Percentiles rank a stretch among this genome's conserved stretches.
Evolutionary conservation across 345 rosid genomes (phyloP).

Genomic region (Eucalyptus cloeziana): DNA sequence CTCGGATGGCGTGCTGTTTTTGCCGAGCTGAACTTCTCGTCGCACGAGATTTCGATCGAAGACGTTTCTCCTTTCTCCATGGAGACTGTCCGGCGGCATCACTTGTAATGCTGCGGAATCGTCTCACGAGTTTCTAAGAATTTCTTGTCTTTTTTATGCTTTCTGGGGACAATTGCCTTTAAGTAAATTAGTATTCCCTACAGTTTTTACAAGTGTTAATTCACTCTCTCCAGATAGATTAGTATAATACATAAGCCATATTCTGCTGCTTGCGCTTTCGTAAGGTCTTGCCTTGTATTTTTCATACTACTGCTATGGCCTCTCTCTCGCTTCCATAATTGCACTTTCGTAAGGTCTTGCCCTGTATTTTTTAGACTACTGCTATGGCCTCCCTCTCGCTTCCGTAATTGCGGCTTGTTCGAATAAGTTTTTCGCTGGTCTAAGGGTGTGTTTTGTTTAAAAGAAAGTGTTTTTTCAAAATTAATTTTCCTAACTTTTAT

Average conservation of each 20-base stretch:
- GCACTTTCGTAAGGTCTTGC: conserved; percentile 98
- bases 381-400: neutral
- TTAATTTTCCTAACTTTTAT: too few species aligned
- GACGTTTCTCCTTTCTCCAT: too few species aligned
- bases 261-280: conserved; percentile 89
- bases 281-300: conserved; percentile 71
- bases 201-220: neutral
- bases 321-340: neutral
- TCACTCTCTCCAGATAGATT: neutral
- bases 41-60: too few species aligned
- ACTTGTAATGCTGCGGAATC: neutral
- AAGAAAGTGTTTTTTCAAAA: too few species aligned
- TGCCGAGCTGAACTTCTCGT: too few species aligned
- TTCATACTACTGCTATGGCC: neutral
- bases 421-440: too few species aligned
- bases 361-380: conserved; percentile 3
- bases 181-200: neutral
- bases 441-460: too few species aligned
- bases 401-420: too few species aligned
- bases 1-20: too few species aligned
- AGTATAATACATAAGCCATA: conserved; percentile 24
- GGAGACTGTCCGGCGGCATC: too few species aligned
- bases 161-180: neutral
- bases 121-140: neutral
- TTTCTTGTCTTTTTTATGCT: neutral